Evolutionary conservation across 139 green algal species (phyloP).

Genomic region (Parachlorella kessleri): DNA sequence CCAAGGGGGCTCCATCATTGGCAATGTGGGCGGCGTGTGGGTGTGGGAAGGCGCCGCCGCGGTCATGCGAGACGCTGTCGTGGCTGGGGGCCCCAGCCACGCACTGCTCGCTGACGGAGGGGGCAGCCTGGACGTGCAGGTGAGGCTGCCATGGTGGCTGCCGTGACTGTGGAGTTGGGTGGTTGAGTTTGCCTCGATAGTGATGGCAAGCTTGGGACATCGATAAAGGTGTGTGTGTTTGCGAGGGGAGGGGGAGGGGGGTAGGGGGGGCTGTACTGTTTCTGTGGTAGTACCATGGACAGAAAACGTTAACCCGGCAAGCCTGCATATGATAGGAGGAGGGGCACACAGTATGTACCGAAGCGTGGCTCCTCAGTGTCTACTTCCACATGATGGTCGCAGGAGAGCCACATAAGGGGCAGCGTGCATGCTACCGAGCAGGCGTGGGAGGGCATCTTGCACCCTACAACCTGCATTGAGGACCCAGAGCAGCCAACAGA

Average conservation of each 20-base stretch:
- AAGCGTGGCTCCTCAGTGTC: no score
- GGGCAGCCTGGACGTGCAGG: not conserved
- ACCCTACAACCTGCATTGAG: constrained; percentile 15
- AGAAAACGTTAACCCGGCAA: no score
- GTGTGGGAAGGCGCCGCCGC: constrained; percentile 48
- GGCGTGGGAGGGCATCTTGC: constrained; percentile 17
- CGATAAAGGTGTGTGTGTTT: no score
- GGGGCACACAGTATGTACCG: no score
- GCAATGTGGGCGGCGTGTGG: constrained; percentile 60
- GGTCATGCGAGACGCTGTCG: not conserved
- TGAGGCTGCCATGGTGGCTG: no score
- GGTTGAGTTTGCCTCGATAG: no score
- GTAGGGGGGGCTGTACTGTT: constrained; percentile 2
- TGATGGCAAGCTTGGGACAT: no score
- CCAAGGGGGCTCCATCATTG: constrained; percentile 8
- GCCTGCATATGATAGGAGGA: no score
- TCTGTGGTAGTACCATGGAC: no score
- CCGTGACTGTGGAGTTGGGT: no score
- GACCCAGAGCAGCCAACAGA: constrained; percentile 24
- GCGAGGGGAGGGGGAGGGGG: no score
- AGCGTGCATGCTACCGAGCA: constrained; percentile 24
- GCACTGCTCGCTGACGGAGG: constrained; percentile 48
- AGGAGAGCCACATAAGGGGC: constrained; percentile 35
- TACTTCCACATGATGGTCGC: no score
- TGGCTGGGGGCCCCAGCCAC: constrained; percentile 50